phyloP scores from a whole-genome alignment of 108 stramenopile species.

The Fragilaria radians region DNA sequence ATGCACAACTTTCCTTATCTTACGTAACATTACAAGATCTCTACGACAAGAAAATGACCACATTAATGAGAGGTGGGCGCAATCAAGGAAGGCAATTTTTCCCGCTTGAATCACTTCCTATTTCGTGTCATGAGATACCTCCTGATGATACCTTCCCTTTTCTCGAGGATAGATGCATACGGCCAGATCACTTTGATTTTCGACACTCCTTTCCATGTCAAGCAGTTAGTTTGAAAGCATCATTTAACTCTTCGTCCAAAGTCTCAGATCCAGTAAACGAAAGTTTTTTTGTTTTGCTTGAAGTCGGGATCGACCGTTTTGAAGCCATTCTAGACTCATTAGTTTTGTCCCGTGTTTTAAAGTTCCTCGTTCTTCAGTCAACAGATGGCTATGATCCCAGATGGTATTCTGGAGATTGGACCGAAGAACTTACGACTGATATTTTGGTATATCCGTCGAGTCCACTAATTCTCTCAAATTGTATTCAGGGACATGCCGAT shows the following conservation, averaged over 20 bases:
- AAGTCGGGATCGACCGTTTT: conserved; percentile 53
- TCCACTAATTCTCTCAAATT: conserved; percentile 31
- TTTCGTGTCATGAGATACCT: conserved; percentile 11
- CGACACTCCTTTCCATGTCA: conserved; percentile 42
- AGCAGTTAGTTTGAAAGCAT: conserved; percentile 61
- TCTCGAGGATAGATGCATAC: conserved; percentile 51
- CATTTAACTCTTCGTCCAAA: conserved; percentile 40
- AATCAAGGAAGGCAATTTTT: conserved; percentile 14
- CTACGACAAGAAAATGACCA: conserved; percentile 9
- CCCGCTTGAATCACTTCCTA: conserved; percentile 11
- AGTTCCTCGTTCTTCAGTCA: conserved; percentile 23
- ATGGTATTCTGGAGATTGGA: conserved; percentile 69
- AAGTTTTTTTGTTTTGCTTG: conserved; percentile 32
- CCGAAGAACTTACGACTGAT: conserved; percentile 27
- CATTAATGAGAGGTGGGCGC: conserved; percentile 29
- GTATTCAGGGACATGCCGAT: conserved; percentile 42
- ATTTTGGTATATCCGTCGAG: conserved; percentile 35
- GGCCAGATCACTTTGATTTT: conserved; percentile 44
- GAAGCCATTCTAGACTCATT: conserved; percentile 46
- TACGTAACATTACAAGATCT: conserved; percentile 38
- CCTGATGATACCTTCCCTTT: conserved; percentile 62
- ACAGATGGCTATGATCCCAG: conserved; percentile 46
- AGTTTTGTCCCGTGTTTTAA: conserved; percentile 24
- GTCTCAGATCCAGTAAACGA: conserved; percentile 3
- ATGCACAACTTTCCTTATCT: conserved; percentile 51